Conservation (phyloP, 2,329 filamentous ascomycete genomes). For the Cladobotryum mycophilum region DNA sequence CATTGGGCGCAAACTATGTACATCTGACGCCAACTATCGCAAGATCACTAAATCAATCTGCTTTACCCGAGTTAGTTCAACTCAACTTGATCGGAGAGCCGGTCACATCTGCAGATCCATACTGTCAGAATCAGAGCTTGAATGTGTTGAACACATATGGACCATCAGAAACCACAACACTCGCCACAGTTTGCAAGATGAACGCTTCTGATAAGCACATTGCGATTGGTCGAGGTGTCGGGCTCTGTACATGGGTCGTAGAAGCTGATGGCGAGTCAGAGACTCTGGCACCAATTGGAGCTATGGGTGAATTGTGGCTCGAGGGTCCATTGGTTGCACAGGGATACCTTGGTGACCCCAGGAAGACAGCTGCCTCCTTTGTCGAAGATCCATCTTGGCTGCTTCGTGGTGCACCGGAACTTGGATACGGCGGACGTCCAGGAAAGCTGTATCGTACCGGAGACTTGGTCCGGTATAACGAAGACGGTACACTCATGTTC, state of each 20-base stretch:
- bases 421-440: not conserved
- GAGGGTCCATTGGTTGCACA: constrained; percentile 20
- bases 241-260: constrained; percentile 19
- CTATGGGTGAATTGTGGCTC: constrained; percentile 22
- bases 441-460: no score
- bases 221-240: no score
- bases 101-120: no score
- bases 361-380: constrained; percentile 21
- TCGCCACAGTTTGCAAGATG: no score
- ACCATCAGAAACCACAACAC: no score
- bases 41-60: no score
- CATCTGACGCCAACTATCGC: constrained; percentile 1
- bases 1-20: not conserved
- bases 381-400: constrained; percentile 23
- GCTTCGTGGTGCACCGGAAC: not conserved
- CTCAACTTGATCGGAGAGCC: no score
- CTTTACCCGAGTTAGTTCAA: no score
- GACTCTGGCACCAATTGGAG: constrained; percentile 17
- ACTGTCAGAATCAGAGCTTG: no score
- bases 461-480: constrained; percentile 28
- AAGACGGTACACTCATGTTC: constrained; percentile 34
- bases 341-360: constrained; percentile 19
- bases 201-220: no score
- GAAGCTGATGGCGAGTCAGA: constrained; percentile 14
- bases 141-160: no score